These are phyloP conservation scores for Bremia lactucae DNA, from an alignment of 352 stramenopile species.

Conservation along the genomic window DNA sequence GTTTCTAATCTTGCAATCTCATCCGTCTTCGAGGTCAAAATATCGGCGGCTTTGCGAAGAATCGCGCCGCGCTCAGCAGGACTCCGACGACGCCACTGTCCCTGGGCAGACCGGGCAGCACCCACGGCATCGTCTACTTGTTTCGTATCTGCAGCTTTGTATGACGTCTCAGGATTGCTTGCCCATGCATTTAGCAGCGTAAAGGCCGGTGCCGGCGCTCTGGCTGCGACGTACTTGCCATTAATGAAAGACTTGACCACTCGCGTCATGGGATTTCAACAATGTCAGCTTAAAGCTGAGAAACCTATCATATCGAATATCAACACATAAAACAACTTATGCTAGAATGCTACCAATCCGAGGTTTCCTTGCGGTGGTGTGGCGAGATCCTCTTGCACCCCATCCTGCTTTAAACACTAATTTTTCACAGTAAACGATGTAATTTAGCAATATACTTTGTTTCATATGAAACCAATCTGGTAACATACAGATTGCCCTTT, in stretches of 20 bases:
- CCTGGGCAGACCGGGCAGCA: conserved; percentile 31
- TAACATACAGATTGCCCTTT: no score
- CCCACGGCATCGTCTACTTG: conserved; percentile 48
- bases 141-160: conserved; percentile 27
- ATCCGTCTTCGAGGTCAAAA: conserved; percentile 48
- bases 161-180: conserved; percentile 36
- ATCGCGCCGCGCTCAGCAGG: conserved; percentile 53
- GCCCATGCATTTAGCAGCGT: conserved; percentile 58
- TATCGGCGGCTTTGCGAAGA: conserved; percentile 46
- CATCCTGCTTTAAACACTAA: no score
- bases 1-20: conserved; percentile 66
- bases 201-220: conserved; percentile 13
- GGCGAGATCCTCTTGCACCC: no score
- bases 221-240: conserved; percentile 37
- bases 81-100: conserved; percentile 49
- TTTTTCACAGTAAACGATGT: no score
- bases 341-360: no score
- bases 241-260: conserved; percentile 65
- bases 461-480: no score
- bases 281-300: conserved; percentile 6
- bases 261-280: conserved; percentile 11
- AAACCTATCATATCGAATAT: conserved; percentile 7
- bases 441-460: no score
- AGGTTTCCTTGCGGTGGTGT: no score
- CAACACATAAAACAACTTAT: no score